These are phyloP conservation scores for Suhomyces guaymorum DNA, from an alignment of 1,139 yeast species.

Conservation along the genomic window DNA sequence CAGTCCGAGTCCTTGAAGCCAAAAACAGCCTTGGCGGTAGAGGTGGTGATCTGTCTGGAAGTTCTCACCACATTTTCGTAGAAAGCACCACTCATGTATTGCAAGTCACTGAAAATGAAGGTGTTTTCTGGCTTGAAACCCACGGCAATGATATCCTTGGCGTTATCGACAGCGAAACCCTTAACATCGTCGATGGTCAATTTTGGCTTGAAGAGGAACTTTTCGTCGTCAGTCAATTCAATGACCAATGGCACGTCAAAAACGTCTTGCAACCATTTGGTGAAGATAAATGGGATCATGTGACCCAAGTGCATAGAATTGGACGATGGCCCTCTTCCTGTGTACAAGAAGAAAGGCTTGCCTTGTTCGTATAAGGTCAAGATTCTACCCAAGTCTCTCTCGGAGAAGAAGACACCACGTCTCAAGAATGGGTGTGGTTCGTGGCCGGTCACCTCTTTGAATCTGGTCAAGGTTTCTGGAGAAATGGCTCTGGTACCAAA, in stretches of 20 bases:
- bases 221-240: slow-evolving; percentile 97
- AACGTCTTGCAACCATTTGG: slow-evolving; percentile 97
- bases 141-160: slow-evolving; percentile 90
- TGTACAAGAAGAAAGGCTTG: slow-evolving; percentile 90
- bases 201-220: slow-evolving; percentile 89
- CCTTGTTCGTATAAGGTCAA: slow-evolving; percentile 91
- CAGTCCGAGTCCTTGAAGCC: slow-evolving; percentile 95
- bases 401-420: slow-evolving; percentile 91
- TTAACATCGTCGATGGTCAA: slow-evolving; percentile 88
- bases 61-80: slow-evolving; percentile 92
- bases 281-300: slow-evolving; percentile 91
- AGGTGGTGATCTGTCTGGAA: slow-evolving; percentile 93
- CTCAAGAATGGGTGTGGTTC: slow-evolving; percentile 91
- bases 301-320: slow-evolving; percentile 97
- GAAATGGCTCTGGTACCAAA: slow-evolving; percentile 84
- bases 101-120: slow-evolving; percentile 87
- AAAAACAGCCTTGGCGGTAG: slow-evolving; percentile 96
- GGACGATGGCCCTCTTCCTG: slow-evolving; percentile 97
- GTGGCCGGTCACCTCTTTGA: slow-evolving; percentile 80
- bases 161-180: slow-evolving; percentile 73
- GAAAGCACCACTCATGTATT: slow-evolving; percentile 90
- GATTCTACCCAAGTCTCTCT: slow-evolving; percentile 79
- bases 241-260: slow-evolving; percentile 96
- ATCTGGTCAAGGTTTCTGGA: slow-evolving; percentile 71
- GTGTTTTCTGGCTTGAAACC: slow-evolving; percentile 96